Evolutionary conservation across 2,329 filamentous ascomycete genomes (phyloP).

Genomic region (Metarhizium sp.): DNA sequence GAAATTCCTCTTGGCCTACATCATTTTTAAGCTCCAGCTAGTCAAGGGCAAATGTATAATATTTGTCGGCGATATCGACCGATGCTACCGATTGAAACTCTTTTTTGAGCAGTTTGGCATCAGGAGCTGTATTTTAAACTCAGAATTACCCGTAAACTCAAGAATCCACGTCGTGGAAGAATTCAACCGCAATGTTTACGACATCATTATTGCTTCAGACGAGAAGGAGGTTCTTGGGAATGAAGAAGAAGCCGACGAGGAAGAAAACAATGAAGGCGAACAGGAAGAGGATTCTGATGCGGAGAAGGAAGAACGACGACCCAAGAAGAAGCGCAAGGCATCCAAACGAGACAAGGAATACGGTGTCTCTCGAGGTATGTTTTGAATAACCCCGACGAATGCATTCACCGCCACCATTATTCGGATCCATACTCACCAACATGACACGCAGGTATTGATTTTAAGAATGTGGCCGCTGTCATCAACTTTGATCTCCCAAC

Average conservation of each 20-base stretch:
- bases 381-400: conserved; percentile 4
- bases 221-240: conserved; percentile 76
- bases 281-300: conserved; percentile 22
- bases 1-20: conserved; percentile 86
- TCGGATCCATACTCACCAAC: background rate
- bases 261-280: conserved; percentile 34
- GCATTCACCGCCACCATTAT: background rate
- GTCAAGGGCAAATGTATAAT: conserved; percentile 80
- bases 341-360: conserved; percentile 73
- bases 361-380: conserved; percentile 75
- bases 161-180: conserved; percentile 92
- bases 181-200: conserved; percentile 94
- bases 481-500: conserved; percentile 95
- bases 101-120: conserved; percentile 97
- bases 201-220: conserved; percentile 95
- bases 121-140: conserved; percentile 86
- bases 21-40: conserved; percentile 89
- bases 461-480: conserved; percentile 87
- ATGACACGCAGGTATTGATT: conserved; percentile 58
- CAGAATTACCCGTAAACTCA: conserved; percentile 86
- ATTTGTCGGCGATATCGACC: conserved; percentile 73
- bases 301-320: conserved; percentile 15
- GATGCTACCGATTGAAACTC: conserved; percentile 83
- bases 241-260: conserved; percentile 35
- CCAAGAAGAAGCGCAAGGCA: conserved; percentile 31